Conservation (phyloP, 768 basidiomycete species). For the Kwoniella bestiolae region DNA sequence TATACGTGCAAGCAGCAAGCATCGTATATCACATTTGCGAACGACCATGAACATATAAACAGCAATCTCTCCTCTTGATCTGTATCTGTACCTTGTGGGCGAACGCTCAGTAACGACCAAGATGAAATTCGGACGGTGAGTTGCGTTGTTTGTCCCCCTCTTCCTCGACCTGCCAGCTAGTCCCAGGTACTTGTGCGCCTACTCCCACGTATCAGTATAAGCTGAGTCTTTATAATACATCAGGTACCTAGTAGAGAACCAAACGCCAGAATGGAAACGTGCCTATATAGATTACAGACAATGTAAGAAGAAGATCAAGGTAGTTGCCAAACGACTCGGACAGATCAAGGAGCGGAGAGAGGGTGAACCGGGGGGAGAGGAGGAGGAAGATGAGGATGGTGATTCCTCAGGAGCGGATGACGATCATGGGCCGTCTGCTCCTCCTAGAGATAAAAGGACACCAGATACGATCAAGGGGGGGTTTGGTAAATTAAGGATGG, state of each 20-base stretch:
- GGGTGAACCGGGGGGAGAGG: not conserved
- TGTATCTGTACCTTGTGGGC: not conserved
- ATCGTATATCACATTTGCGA: not conserved
- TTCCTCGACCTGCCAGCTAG: too few relatives aligned
- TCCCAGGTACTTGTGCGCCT: too few relatives aligned
- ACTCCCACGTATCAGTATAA: too few relatives aligned
- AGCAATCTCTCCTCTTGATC: not conserved
- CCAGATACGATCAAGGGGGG: constrained; percentile 16
- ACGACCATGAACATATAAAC: not conserved
- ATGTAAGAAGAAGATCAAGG: constrained; percentile 57
- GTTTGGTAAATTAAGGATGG: constrained; percentile 8
- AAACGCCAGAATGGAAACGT: constrained; percentile 57
- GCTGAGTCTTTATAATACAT: too few relatives aligned
- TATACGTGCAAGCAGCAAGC: not conserved
- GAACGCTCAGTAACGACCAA: constrained; percentile 6
- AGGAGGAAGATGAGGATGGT: constrained; percentile 5
- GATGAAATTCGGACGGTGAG: constrained; percentile 34
- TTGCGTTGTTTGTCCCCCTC: not conserved
- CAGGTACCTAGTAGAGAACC: constrained; percentile 51
- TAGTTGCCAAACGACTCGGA: constrained; percentile 39
- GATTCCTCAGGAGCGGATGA: constrained; percentile 74
- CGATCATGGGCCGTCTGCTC: constrained; percentile 49
- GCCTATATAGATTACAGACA: constrained; percentile 57
- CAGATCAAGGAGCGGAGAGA: constrained; percentile 23
- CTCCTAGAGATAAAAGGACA: constrained; percentile 25